Percentiles rank a stretch among this genome's conserved stretches.
Evolutionary conservation across 2,329 filamentous ascomycete species (phyloP).

Genomic region (Paracamarosporium sp.): DNA sequence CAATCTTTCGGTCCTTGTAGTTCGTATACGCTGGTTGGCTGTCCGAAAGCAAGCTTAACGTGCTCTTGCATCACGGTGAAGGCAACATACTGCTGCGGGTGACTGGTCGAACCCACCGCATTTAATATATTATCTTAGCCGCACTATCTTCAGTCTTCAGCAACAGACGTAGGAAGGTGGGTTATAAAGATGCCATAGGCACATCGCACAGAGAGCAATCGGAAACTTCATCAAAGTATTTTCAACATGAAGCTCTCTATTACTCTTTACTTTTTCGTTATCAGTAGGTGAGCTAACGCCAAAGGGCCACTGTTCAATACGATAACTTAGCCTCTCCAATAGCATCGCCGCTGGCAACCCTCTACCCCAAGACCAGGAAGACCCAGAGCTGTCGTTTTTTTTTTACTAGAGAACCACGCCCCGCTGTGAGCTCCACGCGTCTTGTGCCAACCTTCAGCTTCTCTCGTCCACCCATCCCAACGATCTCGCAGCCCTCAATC

Average conservation of each 20-base stretch:
- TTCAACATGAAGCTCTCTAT: conserved; percentile 36
- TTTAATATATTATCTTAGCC: conserved; percentile 18
- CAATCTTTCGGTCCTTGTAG: conserved; percentile 15
- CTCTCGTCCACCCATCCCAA: conserved; percentile 4
- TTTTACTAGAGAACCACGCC: background rate
- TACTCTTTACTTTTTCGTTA: conserved; percentile 23
- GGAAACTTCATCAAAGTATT: conserved; percentile 6
- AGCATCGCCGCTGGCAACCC: conserved; percentile 28
- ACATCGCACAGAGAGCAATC: background rate
- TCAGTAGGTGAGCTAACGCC: conserved; percentile 23
- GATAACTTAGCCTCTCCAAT: background rate
- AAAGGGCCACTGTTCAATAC: background rate
- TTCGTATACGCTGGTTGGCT: conserved; percentile 11
- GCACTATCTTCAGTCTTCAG: background rate
- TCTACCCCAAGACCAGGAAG: conserved; percentile 19
- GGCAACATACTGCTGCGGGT: conserved; percentile 8
- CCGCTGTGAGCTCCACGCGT: background rate
- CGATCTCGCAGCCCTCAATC: background rate
- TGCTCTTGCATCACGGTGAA: conserved; percentile 1
- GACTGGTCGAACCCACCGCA: conserved; percentile 17
- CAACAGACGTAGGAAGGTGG: background rate
- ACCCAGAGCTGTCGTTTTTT: conserved; percentile 8
- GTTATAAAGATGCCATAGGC: conserved; percentile 21
- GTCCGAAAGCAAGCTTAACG: conserved; percentile 8
- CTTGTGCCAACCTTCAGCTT: conserved; percentile 4